These are phyloP conservation scores for Pseudogymnoascus sp. DNA, from an alignment of 2,329 filamentous ascomycete genomes.

Conservation along the genomic window DNA sequence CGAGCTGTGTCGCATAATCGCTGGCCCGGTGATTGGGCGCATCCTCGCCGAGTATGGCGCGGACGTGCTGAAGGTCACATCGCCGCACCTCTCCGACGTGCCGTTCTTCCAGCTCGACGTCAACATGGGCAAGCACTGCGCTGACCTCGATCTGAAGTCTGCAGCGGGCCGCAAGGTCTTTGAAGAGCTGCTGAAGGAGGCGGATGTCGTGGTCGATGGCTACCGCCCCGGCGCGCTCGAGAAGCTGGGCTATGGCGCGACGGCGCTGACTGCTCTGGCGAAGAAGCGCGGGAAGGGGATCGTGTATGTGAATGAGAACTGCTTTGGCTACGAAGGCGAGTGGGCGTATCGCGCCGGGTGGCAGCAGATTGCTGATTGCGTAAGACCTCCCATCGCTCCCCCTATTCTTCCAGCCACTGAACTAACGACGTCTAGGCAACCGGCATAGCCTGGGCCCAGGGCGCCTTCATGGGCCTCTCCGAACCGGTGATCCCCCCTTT, in stretches of 20 bases:
- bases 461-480: constrained; percentile 49
- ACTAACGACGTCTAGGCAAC: constrained; percentile 24
- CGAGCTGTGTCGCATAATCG: constrained; percentile 68
- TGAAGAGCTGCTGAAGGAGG: constrained; percentile 49
- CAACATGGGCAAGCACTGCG: constrained; percentile 62
- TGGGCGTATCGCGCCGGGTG: constrained; percentile 57
- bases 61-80: constrained; percentile 64
- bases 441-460: constrained; percentile 53
- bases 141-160: constrained; percentile 53
- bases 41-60: constrained; percentile 69
- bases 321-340: constrained; percentile 55
- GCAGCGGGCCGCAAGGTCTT: constrained; percentile 45
- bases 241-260: constrained; percentile 53
- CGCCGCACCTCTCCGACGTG: constrained; percentile 58
- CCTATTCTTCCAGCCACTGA: neutral
- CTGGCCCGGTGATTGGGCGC: constrained; percentile 62
- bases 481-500: constrained; percentile 60
- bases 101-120: constrained; percentile 66
- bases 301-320: constrained; percentile 61
- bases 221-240: constrained; percentile 59
- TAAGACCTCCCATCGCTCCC: constrained; percentile 17
- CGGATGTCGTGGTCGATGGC: constrained; percentile 60
- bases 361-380: constrained; percentile 63
- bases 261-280: constrained; percentile 44
- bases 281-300: constrained; percentile 50